Base-by-base conservation (phyloP, 805 yeast genomes). In the Candida namnaoensis region DNA sequence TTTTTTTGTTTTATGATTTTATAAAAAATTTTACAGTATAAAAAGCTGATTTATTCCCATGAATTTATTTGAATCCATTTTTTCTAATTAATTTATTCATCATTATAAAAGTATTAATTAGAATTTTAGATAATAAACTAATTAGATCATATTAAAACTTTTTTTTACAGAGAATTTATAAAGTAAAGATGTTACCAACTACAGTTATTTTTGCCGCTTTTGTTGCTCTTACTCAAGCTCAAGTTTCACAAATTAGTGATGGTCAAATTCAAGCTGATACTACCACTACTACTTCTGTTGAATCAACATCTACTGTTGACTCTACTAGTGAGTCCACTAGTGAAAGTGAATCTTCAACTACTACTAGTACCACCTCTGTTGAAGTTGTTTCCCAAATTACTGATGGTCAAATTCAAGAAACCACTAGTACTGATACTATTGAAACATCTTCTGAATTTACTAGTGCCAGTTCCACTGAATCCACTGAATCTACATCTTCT, bases 251-350 rank as follows among this genome's bases (percentile, higher is more conserved):
- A 52, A 70, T 69, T 46, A 56, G 61, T 40, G 77, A 72, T 46
- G 76, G 75, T 42, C 74, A 69, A 52, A 57, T 68, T 38, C 74
- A 69, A 56, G 70, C 67, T 37, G 54, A 62, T 38, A 57, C 69
- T 35, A 39, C 58, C 35, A 49, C 60, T 28, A 19, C 19, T 19
- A 19, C 19, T n/a, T n/a, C n/a, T 3, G 3, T 19, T 26, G 28
- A 26, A 23, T 43, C 51, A 32, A 43, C 49, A n/a, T 11, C 43
- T 19, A 50, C 53, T 41, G 67, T 71, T 43, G 38, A 68, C 44
- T 53, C 63, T 38, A 19, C 19, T 19, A 19, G 19, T 19, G 19
- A 19, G 19, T 19, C 19, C 3, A 19, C 19, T 19, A 19, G 19
- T 19, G 19, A 19, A 19, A 19, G 19, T 19, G 19, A 19, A 19